Percentiles rank a stretch among this genome's conserved stretches.
These are phyloP conservation scores for Neofusicoccum sp. DNA, from an alignment of 2,329 filamentous ascomycete genomes.

Conservation along the genomic window DNA sequence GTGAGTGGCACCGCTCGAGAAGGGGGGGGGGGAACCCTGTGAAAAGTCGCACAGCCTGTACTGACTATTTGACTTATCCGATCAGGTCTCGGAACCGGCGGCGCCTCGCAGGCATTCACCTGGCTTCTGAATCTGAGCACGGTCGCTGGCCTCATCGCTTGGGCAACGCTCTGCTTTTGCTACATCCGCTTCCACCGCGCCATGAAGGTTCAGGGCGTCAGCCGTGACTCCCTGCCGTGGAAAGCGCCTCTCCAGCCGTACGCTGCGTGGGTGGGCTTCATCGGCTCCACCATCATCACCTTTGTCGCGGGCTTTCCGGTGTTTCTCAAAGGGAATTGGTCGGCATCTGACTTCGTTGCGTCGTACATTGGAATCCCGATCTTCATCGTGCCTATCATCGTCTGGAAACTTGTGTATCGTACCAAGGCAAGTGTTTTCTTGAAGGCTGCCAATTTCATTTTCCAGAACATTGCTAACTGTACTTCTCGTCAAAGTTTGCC, in stretches of 20 bases:
- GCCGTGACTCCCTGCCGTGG: neutral
- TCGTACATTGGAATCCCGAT: constrained; percentile 37
- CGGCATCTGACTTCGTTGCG: neutral
- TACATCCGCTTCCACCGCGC: constrained; percentile 55
- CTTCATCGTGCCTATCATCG: constrained; percentile 43
- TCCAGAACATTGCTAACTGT: too few species aligned
- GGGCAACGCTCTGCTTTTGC: neutral
- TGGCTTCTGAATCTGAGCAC: constrained; percentile 19
- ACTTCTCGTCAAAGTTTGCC: constrained; percentile 25
- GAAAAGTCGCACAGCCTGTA: constrained; percentile 61
- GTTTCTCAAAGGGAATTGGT: neutral
- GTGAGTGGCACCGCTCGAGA: constrained; percentile 56
- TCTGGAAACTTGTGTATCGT: constrained; percentile 44
- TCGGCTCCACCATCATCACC: neutral
- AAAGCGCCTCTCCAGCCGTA: neutral
- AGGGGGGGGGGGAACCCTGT: constrained; percentile 53
- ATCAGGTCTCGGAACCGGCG: neutral
- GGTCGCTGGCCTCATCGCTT: neutral
- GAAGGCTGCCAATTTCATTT: neutral
- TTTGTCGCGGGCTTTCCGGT: neutral
- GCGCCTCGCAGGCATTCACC: constrained; percentile 2
- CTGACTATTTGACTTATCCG: constrained; percentile 24
- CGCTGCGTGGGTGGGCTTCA: neutral
- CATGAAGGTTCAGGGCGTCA: constrained; percentile 50
- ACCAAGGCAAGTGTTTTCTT: constrained; percentile 39